Evolutionary conservation across 2,329 filamentous ascomycete genomes (phyloP), one percentile per base, ranked within the genome.

Genomic region (Fusarium sororula): DNA sequence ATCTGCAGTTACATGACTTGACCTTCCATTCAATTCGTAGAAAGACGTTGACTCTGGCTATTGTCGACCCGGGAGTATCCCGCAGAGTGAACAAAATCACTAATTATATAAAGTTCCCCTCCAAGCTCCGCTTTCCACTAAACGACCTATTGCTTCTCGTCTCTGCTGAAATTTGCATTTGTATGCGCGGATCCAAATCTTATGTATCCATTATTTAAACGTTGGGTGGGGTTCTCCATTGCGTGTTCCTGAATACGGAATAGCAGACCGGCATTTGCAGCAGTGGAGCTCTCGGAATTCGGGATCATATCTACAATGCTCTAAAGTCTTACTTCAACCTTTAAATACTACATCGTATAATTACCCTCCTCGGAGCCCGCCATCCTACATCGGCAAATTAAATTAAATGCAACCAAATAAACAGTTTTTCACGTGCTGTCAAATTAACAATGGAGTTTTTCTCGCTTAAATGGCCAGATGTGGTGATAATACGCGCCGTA

Each of bases 11-110:
- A 17, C 10, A 28, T 17, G 5, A 15, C 9, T 26, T 37, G 10
- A 15, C 18, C n/a, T 20, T 14, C 3, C 7, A 6, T 20, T 6
- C 0, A 7, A 15, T 7, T 20, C 8, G 1, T 3, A 7, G 30
- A 26, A 26, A 26, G 26, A 26, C 26, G 6, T 26, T 26, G 26
- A 26, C 6, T 26, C 26, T 26, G 26, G 26, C 26, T 7, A 26
- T 26, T 7, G 26, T 26, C 26, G 26, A 32, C 30, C 10, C 7
- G 22, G 4, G 0, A 6, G 11, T 10, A 18, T 14, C 7, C 0
- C 7, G 2, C 8, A 35, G 4, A 53, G 6, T 7, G 13, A 14
- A 9, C 1, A 38, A 26, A 2, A 8, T 15, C 13, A 7, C 5
- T 7, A n/a, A 38, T 54, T 28, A 26, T 28, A 28, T 14, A 54